Evolutionary conservation across 345 rosid genomes (phyloP), one percentile per base, ranked within the genome.

Genomic region (Populus nigra): DNA sequence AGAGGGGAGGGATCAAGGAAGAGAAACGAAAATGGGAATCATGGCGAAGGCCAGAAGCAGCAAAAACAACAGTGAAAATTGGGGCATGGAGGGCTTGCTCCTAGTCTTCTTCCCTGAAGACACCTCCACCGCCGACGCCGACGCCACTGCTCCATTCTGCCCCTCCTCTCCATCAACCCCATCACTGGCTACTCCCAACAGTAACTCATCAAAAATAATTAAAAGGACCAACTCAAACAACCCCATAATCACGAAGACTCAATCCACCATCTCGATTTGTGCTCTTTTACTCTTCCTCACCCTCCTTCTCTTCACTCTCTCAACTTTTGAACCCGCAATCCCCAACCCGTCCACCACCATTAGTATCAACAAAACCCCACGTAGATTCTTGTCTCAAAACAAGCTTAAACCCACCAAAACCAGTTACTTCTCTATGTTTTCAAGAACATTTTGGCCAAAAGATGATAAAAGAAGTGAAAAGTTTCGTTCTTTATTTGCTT

Each of bases 291-390:
- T 96, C 67, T 84, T 89, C 78, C 63, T 93, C 53, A 88, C 96
- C 15, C 91, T 95, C 73, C 91, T 93, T 57, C 86, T 93, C 82
- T 95, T 95, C 82, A 86, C 97, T 61, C 92, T 95, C 86, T 92
- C 99, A 69, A 92, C 98, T 47, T 91, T 94, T 80, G 98, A 94
- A 27, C 94, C 93, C 73, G 23, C 88, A 63, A 61, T 72, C 71
- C 67, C 77, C 10, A 53, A 70, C 73, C 78, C 79, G 66, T 9
- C 77, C 57, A 68, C 69, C 50, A 3, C 29, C 65, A 59, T 59
- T 59, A 22, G 61, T 55, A 59, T 77, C 22, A 61, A 13, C 13
- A 33, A 65, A 62, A 65, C 29, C 27, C 74, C 79, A 2, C 85
- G 83, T 55, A 74, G 86, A 33, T 73, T 78, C 33, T 75, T 81